Base-by-base conservation (phyloP, 2,329 filamentous ascomycete species). In the Xylariaceae sp. region DNA sequence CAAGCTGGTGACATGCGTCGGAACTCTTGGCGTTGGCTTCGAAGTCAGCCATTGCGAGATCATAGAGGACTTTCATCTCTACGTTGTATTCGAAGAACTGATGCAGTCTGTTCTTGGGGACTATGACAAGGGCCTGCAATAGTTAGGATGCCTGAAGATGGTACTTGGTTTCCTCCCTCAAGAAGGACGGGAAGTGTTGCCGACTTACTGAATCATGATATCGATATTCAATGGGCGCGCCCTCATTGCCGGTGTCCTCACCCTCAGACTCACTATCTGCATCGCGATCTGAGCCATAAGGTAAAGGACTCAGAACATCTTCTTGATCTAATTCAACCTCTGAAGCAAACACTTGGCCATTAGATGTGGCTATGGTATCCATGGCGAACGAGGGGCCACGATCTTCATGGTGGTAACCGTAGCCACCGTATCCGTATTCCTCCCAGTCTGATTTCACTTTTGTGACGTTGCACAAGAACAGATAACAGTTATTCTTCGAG, bases 141-240 rank as follows among this genome's bases (percentile, higher is more conserved):
- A 35, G 27, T 45, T 19, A 48, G 46, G 14, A 42, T 41, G 22
- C 16, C 27, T 23, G 16, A 23, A 7, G 4, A 37, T 22, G 2
- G 6, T 19, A 22, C 3, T 23, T 32, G 14, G 20, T 14, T 19
- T n/a, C 16, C 10, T 6, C 35, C 23, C n/a, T 16, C 35, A 14
- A 37, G 16, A 7, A 7, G 21, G 33, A 11, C 40, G 3, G 37
- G 5, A 34, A 27, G 10, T 22, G 38, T n/a, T 14, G 39, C 22
- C 34, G 7, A 42, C 46, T 39, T 48, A 48, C 46, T 34, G 46
- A 48, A 14, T 45, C 34, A 23, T 48, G 46, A 21, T 48, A 48
- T 19, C 42, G 36, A 7, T 48, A 48, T 22, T 42, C 35, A n/a
- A 38, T 29, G 27, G 22, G 6, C 17, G 37, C 23, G 8, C 46